phyloP scores from a whole-genome alignment of 2,329 filamentous ascomycete species.

The Fusarium brevicatenulatum region DNA sequence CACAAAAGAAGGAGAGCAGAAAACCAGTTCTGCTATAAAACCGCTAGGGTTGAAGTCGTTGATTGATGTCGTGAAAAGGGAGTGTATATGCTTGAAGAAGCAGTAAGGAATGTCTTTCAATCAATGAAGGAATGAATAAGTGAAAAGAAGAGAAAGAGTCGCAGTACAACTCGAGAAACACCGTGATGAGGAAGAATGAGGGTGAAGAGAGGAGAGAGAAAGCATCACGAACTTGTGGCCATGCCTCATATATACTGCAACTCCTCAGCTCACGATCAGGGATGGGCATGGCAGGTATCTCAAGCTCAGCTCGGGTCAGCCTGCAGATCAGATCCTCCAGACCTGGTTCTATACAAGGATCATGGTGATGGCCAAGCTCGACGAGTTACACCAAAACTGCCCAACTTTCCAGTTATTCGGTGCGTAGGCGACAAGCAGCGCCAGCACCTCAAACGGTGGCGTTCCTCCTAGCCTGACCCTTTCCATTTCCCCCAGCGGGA shows the following conservation, averaged over 20 bases:
- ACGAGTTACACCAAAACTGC: slow-evolving; percentile 28
- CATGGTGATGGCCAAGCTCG: not conserved
- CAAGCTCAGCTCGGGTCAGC: slow-evolving; percentile 17
- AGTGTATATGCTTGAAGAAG: slow-evolving; percentile 20
- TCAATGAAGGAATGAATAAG: slow-evolving; percentile 28
- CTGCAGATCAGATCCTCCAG: slow-evolving; percentile 13
- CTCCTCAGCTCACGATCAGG: slow-evolving; percentile 6
- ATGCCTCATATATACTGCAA: slow-evolving; percentile 38
- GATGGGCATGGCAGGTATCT: not conserved
- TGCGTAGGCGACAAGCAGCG: slow-evolving; percentile 19
- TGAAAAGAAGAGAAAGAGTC: slow-evolving; percentile 21
- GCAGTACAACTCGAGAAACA: slow-evolving; percentile 30
- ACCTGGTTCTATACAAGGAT: slow-evolving; percentile 8
- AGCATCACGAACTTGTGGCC: slow-evolving; percentile 9
- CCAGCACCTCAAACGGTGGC: slow-evolving; percentile 39
- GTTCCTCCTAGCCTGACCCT: slow-evolving; percentile 27
- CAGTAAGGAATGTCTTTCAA: slow-evolving; percentile 37
- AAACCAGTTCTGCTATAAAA: slow-evolving; percentile 40
- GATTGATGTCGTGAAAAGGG: slow-evolving; percentile 10
- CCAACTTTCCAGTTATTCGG: slow-evolving; percentile 2
- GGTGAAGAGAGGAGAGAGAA: slow-evolving; percentile 2
- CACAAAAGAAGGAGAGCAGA: slow-evolving; percentile 20
- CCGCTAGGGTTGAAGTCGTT: slow-evolving; percentile 34
- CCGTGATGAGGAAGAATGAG: slow-evolving; percentile 35
- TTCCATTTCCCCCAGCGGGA: slow-evolving; percentile 11